Evolutionary conservation across 2,329 filamentous ascomycete species (phyloP).

Genomic region (Aspergillus nomiae): DNA sequence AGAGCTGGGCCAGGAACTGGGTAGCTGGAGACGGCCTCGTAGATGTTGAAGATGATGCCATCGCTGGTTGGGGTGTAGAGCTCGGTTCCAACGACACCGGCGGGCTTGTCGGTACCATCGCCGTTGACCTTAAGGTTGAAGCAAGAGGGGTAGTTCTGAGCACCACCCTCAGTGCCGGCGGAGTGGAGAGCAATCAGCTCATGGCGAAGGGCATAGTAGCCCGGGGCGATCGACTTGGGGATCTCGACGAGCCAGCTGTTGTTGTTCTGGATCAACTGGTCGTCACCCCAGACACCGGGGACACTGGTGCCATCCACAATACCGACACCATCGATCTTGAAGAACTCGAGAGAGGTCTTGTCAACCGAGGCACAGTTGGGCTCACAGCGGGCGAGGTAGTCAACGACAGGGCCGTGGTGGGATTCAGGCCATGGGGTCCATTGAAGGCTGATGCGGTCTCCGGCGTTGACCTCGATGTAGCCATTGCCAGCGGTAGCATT

Average conservation of each 20-base stretch:
- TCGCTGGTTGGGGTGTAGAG: slow-evolving; percentile 58
- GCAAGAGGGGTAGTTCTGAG: slow-evolving; percentile 57
- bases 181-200: slow-evolving; percentile 55
- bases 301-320: slow-evolving; percentile 45
- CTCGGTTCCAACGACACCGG: slow-evolving; percentile 51
- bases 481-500: slow-evolving; percentile 52
- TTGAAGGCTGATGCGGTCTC: slow-evolving; percentile 56
- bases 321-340: slow-evolving; percentile 62
- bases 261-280: slow-evolving; percentile 52
- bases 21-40: slow-evolving; percentile 48
- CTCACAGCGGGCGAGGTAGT: slow-evolving; percentile 61
- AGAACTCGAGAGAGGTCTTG: slow-evolving; percentile 55
- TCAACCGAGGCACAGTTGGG: slow-evolving; percentile 56
- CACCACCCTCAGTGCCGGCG: slow-evolving; percentile 42
- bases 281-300: slow-evolving; percentile 56
- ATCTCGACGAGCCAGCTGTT: slow-evolving; percentile 50
- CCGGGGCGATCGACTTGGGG: slow-evolving; percentile 46
- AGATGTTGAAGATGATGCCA: slow-evolving; percentile 61
- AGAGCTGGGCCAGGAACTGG: slow-evolving; percentile 51
- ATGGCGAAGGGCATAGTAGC: slow-evolving; percentile 54
- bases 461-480: slow-evolving; percentile 58
- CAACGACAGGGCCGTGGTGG: slow-evolving; percentile 63
- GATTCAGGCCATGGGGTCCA: slow-evolving; percentile 65
- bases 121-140: slow-evolving; percentile 61
- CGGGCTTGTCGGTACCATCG: slow-evolving; percentile 46